Evolutionary conservation across 208 protist species (phyloP).

Genomic region (Leishmania gerbilli): DNA sequence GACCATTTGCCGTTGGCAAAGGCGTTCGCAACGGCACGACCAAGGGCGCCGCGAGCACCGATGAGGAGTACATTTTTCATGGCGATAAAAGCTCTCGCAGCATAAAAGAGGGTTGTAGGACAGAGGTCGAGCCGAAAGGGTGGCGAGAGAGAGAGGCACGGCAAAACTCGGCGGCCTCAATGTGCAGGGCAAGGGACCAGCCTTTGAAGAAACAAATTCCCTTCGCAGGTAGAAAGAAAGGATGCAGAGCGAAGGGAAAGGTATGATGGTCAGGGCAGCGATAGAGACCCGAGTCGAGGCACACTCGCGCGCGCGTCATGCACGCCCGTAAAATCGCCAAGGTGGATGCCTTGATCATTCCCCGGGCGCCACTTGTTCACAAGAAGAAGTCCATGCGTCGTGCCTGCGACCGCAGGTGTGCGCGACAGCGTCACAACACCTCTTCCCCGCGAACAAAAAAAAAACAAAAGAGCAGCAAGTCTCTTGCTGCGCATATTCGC

Average conservation of each 20-base stretch:
- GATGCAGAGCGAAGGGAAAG: too few relatives aligned
- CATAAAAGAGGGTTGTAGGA: background rate
- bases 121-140: background rate
- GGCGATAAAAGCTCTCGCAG: background rate
- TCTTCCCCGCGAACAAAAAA: too few relatives aligned
- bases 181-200: background rate
- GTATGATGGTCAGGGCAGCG: background rate
- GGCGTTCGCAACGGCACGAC: conserved; percentile 32
- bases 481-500: background rate
- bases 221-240: background rate
- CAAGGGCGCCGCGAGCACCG: conserved; percentile 52
- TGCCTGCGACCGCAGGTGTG: background rate
- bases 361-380: background rate
- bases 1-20: conserved; percentile 32
- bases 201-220: too few relatives aligned
- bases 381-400: background rate
- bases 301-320: background rate
- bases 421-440: background rate
- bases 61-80: conserved; percentile 37
- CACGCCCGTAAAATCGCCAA: background rate
- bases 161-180: background rate
- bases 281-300: background rate
- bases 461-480: background rate
- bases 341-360: background rate
- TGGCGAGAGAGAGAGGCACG: background rate